These are phyloP conservation scores for Yamadazyma dushanensis DNA, from an alignment of 1,139 yeast species.

Conservation along the genomic window DNA sequence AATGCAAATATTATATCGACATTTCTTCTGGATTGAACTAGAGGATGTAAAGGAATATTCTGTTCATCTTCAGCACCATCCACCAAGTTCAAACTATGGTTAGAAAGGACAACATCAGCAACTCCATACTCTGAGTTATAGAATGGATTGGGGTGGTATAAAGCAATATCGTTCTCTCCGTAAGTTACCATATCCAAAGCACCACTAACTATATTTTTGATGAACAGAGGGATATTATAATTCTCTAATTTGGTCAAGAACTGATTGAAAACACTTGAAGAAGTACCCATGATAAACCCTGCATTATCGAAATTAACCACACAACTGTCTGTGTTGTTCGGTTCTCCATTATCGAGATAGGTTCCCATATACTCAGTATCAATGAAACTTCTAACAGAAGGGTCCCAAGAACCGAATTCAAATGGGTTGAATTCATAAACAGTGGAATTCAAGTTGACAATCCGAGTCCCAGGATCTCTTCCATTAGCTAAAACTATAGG, in stretches of 20 bases:
- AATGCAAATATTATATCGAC: slow-evolving; percentile 79
- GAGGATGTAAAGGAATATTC: slow-evolving; percentile 76
- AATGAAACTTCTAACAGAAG: slow-evolving; percentile 31
- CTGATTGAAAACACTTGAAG: slow-evolving; percentile 45
- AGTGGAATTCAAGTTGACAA: slow-evolving; percentile 40
- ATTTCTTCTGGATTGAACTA: slow-evolving; percentile 67
- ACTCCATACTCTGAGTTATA: slow-evolving; percentile 20
- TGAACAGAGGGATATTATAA: slow-evolving; percentile 20
- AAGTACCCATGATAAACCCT: slow-evolving; percentile 47
- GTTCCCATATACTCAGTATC: slow-evolving; percentile 40
- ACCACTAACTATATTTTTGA: slow-evolving; percentile 27
- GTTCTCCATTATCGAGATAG: slow-evolving; percentile 26
- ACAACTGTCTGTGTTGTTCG: slow-evolving; percentile 27
- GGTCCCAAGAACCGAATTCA: slow-evolving; percentile 51
- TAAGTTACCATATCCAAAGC: slow-evolving; percentile 28
- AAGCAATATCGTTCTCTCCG: slow-evolving; percentile 38
- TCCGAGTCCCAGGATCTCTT: slow-evolving; percentile 34
- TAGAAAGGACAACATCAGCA: slow-evolving; percentile 8
- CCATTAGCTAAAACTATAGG: slow-evolving; percentile 44
- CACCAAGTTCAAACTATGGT: slow-evolving; percentile 53
- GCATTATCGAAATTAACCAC: slow-evolving; percentile 42
- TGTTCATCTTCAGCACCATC: slow-evolving; percentile 90
- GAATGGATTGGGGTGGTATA: slow-evolving; percentile 45
- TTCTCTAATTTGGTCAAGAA: slow-evolving; percentile 24
- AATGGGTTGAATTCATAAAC: slow-evolving; percentile 42